Evolutionary conservation across 345 rosid species (phyloP), one percentile per base, ranked within the genome.

Genomic region (rapeseed (Brassica napus)): DNA sequence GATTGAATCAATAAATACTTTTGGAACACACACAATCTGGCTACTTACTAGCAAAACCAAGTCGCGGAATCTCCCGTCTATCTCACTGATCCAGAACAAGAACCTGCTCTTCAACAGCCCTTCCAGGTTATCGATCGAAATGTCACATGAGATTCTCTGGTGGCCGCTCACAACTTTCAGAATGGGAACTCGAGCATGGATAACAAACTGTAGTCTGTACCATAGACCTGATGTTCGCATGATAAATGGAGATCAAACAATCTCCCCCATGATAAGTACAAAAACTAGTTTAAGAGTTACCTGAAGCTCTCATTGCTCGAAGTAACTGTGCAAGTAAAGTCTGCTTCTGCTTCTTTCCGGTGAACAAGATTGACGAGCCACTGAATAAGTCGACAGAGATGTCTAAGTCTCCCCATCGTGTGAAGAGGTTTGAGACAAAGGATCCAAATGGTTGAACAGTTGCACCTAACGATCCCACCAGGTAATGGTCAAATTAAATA

Each of bases 401-500:
- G 83, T 94, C 97, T 80, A 94, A 79, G 81, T 94, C 98, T 78
- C 95, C 97, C 86, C 89, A 77, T 37, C 87, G 78, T 12, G 90
- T 81, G 84, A 92, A 92, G 79, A 92, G 97, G 82, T 91, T 87
- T 21, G 98, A 92, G 47, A 91, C 89, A 79, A 91, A 91, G 5
- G 97, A 94, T 72, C 98, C 98, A 85, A 86, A 94, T 42, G 97
- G 94, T 80, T 91, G 89, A 79, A 92, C 88, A 28, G 89, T 88
- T 74, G 98, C 95, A 83, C 95, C 98, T 94, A 86, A 32, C 39
- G 72, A 37, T 54, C 57, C 31, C 65, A 18, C 21, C 21, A 18
- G 32, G 32, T 31, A 31, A 30, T 30, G 31, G 31, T 30, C 31
- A 30, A 30, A 30, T 30, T 32, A 32, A 34, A 34, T 34, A 34